Evolutionary conservation across 495 filamentous ascomycete species (phyloP), one percentile per base, ranked within the genome.

Genomic region (Chaetomidium leptoderma): DNA sequence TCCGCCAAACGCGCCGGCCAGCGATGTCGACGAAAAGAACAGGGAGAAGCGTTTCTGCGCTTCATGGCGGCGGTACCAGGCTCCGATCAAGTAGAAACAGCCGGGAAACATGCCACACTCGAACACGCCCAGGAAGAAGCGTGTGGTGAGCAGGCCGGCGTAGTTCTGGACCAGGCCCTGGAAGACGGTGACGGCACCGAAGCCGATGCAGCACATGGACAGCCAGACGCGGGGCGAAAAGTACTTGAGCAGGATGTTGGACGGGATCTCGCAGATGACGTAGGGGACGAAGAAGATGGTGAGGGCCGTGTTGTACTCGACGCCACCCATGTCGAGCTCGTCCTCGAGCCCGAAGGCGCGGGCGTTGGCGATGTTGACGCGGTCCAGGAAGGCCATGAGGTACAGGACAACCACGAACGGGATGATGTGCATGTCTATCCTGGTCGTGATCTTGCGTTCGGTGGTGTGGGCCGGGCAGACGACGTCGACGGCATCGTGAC

Each of bases 251-350:
- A 95, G 65, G 52, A 96, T 83, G 65, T 97, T 97, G 48, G 87
- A 90, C 3, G 92, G 93, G 49, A 97, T 93, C 69, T 89, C 92
- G 62, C 86, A 86, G 45, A 92, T 60, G 60, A 95, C 81, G 67
- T 96, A 97, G 0, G 92, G 91, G 0, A 97, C 84, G 73, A 96
- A 98, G 79, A 97, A 96, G 61, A 95, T 92, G 23, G 83, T 84
- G 57, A 95, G 73, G 0, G 87, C 89, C 14, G 81, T 87, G 72
- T 92, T 93, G 71, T 86, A 92, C 64, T 88, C 80, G 13, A 45
- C 48, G 49, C 75, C 74, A 44, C 66, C 36, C 21, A 96, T 78
- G 17, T 76, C 37, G 13, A 93, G 72, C 37, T 95, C 87, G 11
- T 74, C 61, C 48, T 78, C 77, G n/a, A 92, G 76, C 43, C 83